Base-by-base conservation (phyloP, 345 rosid genomes). In the Gossypium raimondii region DNA sequence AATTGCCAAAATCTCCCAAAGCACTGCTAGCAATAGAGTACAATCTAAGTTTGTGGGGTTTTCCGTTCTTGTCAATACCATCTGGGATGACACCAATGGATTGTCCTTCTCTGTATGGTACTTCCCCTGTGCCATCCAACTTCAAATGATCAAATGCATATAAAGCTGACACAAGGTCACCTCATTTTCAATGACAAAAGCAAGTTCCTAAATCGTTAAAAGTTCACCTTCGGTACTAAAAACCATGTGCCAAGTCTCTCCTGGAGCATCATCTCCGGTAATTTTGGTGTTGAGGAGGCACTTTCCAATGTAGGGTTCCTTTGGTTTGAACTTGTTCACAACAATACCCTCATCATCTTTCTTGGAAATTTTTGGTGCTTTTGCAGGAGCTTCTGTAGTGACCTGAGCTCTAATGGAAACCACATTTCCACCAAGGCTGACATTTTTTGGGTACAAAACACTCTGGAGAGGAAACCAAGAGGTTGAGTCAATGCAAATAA, bases 191-290 rank as follows among this genome's bases (percentile, higher is more conserved):
- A 4, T 17, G 56, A 34, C 7, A 34, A 29, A 53, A 53, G 18
- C 62, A 70, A 59, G 38, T 14, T 59, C 13, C 38, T 24, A 59
- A 11, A 11, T 24, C 6, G 63, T 59, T 24, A 59, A 24, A 24
- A 24, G 16, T 24, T 59, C 63, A 59, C 63, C 96, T 79, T 89
- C 84, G 44, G 94, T 93, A 86, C 83, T 90, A 83, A 94, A 89
- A 78, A 94, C 88, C 97, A 90, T 94, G 84, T 92, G 97, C 98
- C 97, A 92, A 58, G 98, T 94, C 84, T 94, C 98, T 45, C 97
- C 98, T 67, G 98, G 98, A 69, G 98, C 97, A 84, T 94, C 98
- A 75, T 90, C 97, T 1, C 89, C 98, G 12, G 98, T 92, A 87
- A 94, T 94, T 86, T 90, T 94, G 25, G 98, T 92, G 91, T 94